Conservation (phyloP, 495 filamentous ascomycete species). For the Echria macrotheca region DNA sequence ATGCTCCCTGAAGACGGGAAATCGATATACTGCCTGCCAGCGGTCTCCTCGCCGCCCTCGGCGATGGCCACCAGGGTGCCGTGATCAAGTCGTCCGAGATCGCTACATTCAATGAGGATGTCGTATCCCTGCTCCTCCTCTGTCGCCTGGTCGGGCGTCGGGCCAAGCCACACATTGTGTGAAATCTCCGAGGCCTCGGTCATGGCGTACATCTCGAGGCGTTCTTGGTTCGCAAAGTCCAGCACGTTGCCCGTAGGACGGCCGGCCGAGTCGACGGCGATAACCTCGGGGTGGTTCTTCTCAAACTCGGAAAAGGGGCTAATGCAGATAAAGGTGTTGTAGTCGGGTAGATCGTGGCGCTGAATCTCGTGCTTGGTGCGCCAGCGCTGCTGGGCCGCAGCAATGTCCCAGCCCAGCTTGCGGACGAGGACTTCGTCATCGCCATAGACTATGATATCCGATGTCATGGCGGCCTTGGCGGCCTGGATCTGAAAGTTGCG, state of each 20-base stretch:
- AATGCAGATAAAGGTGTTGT: slow-evolving; percentile 75
- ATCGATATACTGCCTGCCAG: slow-evolving; percentile 53
- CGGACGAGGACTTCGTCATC: slow-evolving; percentile 60
- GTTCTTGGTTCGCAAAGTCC: slow-evolving; percentile 88
- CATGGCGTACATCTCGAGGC: slow-evolving; percentile 90
- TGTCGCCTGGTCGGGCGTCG: slow-evolving; percentile 64
- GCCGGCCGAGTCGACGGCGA: slow-evolving; percentile 70
- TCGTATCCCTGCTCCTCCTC: slow-evolving; percentile 52
- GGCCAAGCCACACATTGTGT: slow-evolving; percentile 83
- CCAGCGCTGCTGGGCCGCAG: slow-evolving; percentile 71
- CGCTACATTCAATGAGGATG: slow-evolving; percentile 78
- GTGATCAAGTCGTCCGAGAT: slow-evolving; percentile 64
- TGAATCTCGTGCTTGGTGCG: slow-evolving; percentile 53
- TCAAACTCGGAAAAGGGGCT: slow-evolving; percentile 73
- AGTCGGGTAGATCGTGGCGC: slow-evolving; percentile 53
- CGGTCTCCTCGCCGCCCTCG: slow-evolving; percentile 30
- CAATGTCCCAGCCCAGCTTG: slow-evolving; percentile 63
- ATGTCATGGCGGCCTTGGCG: slow-evolving; percentile 79
- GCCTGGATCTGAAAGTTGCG: slow-evolving; percentile 97
- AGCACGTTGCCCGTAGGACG: slow-evolving; percentile 70
- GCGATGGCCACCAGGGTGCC: slow-evolving; percentile 45
- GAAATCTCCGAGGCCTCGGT: slow-evolving; percentile 82
- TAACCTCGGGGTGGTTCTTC: slow-evolving; percentile 58
- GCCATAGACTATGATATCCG: slow-evolving; percentile 89
- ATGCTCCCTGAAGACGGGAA: slow-evolving; percentile 93